These are phyloP conservation scores for Talaromyces amestolkiae DNA, from an alignment of 2,329 filamentous ascomycete species.

Conservation along the genomic window DNA sequence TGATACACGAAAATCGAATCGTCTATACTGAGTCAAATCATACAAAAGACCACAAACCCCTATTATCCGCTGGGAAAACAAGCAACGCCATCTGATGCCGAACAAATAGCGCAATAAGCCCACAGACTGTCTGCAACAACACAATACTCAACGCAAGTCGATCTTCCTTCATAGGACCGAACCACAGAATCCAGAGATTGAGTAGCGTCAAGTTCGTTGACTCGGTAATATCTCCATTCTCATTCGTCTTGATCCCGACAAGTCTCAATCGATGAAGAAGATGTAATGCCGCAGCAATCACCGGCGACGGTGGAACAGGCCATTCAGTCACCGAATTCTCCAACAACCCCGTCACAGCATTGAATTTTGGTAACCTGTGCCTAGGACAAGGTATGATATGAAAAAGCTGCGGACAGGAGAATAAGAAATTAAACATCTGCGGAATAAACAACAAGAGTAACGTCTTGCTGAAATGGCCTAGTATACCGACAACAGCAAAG, in stretches of 20 bases:
- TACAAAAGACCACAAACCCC: constrained; percentile 24
- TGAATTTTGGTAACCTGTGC: constrained; percentile 87
- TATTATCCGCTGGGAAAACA: constrained; percentile 87
- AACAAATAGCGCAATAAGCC: constrained; percentile 78
- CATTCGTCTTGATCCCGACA: constrained; percentile 65
- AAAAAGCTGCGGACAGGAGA: constrained; percentile 89
- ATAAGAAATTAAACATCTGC: constrained; percentile 94
- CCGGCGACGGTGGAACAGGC: constrained; percentile 65
- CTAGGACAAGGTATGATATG: constrained; percentile 86
- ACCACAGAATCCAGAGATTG: constrained; percentile 95
- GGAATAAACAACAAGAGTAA: constrained; percentile 85
- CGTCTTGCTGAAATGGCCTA: constrained; percentile 98
- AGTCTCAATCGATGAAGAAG: constrained; percentile 67
- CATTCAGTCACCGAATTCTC: constrained; percentile 83
- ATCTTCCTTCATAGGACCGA: constrained; percentile 86
- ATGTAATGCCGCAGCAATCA: constrained; percentile 63
- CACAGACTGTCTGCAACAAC: constrained; percentile 70
- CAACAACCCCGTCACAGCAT: constrained; percentile 75
- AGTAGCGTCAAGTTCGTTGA: constrained; percentile 89
- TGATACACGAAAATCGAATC: not conserved
- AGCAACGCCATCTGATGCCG: constrained; percentile 81
- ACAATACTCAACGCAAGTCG: constrained; percentile 76
- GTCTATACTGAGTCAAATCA: not conserved
- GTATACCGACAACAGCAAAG: constrained; percentile 92
- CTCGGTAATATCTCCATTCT: constrained; percentile 68